A percentile compares a stretch with the other conserved stretches of the same genome.
These are phyloP conservation scores for Chytridium lagenaria DNA, from an alignment of 371 early-diverging fungal genomes.

Conservation along the genomic window DNA sequence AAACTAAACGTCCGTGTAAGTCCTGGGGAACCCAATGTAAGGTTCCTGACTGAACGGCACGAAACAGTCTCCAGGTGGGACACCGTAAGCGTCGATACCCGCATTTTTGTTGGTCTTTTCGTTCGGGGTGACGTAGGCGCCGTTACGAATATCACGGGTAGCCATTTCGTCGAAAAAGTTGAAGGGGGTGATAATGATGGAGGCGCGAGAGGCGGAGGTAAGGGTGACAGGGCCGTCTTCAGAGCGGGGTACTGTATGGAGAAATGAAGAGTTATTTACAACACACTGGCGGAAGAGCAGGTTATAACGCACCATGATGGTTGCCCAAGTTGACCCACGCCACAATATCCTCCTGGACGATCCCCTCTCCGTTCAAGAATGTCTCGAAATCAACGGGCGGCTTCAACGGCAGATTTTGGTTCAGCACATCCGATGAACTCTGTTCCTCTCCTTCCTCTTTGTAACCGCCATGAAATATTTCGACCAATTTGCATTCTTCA, in stretches of 20 bases:
- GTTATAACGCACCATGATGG: conserved; percentile 8
- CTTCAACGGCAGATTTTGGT: conserved; percentile 16
- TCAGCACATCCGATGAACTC: conserved; percentile 17
- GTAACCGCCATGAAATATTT: conserved; percentile 19
- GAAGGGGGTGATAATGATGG: conserved; percentile 30
- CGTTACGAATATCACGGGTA: neutral
- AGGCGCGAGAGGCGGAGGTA: conserved; percentile 17
- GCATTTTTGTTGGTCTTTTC: neutral
- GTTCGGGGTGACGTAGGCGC: conserved; percentile 11
- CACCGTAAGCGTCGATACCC: neutral
- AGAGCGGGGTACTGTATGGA: conserved; percentile 21
- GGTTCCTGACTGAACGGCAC: neutral
- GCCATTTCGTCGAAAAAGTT: conserved; percentile 31
- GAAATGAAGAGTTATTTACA: neutral
- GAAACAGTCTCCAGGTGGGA: neutral
- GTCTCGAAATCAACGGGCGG: conserved; percentile 24
- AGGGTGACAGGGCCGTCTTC: conserved; percentile 27
- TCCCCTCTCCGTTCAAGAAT: conserved; percentile 23
- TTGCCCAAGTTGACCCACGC: conserved; percentile 30
- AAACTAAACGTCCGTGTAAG: conserved; percentile 1
- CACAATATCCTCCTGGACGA: conserved; percentile 25
- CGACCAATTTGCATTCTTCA: conserved; percentile 27
- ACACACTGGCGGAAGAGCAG: neutral
- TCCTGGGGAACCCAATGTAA: neutral
- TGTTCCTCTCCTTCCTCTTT: conserved; percentile 23